phyloP scores from a whole-genome alignment of 352 stramenopile genomes.

The Pythium sukuiense region DNA sequence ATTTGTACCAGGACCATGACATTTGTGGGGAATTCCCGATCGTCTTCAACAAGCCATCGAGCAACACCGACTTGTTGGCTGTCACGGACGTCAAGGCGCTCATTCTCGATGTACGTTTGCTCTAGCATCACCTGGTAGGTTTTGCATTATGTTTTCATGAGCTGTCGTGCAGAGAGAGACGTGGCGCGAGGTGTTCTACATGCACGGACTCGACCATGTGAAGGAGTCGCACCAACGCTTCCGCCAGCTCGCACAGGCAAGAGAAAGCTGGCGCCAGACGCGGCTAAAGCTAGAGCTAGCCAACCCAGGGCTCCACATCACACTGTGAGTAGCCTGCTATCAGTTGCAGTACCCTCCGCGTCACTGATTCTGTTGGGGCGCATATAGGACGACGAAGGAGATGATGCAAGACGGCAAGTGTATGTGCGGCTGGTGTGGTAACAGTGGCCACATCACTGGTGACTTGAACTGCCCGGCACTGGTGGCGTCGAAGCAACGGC shows the following conservation, averaged over 20 bases:
- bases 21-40: slow-evolving; percentile 73
- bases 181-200: slow-evolving; percentile 79
- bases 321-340: slow-evolving; percentile 41
- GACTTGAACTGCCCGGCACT: slow-evolving; percentile 44
- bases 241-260: slow-evolving; percentile 55
- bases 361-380: no score
- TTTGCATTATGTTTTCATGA: no score
- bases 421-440: slow-evolving; percentile 80
- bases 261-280: slow-evolving; percentile 77
- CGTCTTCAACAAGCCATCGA: slow-evolving; percentile 57
- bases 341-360: no score
- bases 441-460: slow-evolving; percentile 69
- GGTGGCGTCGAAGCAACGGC: slow-evolving; percentile 55
- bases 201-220: slow-evolving; percentile 72
- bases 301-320: slow-evolving; percentile 68
- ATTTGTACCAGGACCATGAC: slow-evolving; percentile 80
- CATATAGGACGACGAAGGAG: slow-evolving; percentile 61
- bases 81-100: slow-evolving; percentile 81
- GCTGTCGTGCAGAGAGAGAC: slow-evolving; percentile 52
- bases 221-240: slow-evolving; percentile 54
- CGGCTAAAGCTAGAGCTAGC: slow-evolving; percentile 69
- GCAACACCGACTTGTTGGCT: slow-evolving; percentile 67
- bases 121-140: slow-evolving; percentile 8
- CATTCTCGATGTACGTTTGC: slow-evolving; percentile 67
- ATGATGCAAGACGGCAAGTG: slow-evolving; percentile 88